Base-by-base conservation (phyloP, 805 yeast species). In the Myxozyma monticola region DNA sequence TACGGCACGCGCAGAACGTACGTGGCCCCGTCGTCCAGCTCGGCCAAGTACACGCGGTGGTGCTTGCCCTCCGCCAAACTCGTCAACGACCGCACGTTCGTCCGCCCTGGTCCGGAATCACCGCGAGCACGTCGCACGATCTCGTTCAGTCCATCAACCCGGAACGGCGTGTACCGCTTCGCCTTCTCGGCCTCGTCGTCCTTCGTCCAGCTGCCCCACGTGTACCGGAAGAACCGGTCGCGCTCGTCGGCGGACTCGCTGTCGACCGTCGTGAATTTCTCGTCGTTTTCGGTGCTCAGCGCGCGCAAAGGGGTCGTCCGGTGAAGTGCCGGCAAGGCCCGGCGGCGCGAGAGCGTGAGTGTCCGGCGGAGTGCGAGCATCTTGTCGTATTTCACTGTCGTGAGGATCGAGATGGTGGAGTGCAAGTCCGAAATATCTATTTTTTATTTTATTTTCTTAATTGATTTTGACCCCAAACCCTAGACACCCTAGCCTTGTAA, bases 171-270 rank as follows among this genome's bases (percentile, higher is more conserved):
- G 49, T 77, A 78, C 69, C 99, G 81, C 60, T 80, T 80, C 14
- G 76, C 80, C 63, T 87, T 85, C 66, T 93, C 90, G 28, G 68
- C 69, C 48, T 75, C 76, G 65, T 93, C 96, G 64, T 91, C 80
- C 56, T 76, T 79, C 62, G 90, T 71, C 98, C 98, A 91, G 5
- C 96, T 78, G 41, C 99, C 99, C 95, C 98, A 91, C 2, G 93
- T 75, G 66, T 89, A 91, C 61, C 85, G 80, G 74, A 88, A 91
- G 63, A 93, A 87, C 37, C 37, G 42, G 12, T 57, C 52, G 15
- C 55, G 54, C 17, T 45, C 56, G 7, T 29, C 40, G 10, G 41
- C 54, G 29, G 48, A 26, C 21, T 26, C 18, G 30, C 31, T 33
- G 31, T 51, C 42, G 33, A 53, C 34, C 6, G 48, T 37, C 21